Evolutionary conservation across 139 green algal species (phyloP).

Genomic region (Auxenochlorella protothecoides): DNA sequence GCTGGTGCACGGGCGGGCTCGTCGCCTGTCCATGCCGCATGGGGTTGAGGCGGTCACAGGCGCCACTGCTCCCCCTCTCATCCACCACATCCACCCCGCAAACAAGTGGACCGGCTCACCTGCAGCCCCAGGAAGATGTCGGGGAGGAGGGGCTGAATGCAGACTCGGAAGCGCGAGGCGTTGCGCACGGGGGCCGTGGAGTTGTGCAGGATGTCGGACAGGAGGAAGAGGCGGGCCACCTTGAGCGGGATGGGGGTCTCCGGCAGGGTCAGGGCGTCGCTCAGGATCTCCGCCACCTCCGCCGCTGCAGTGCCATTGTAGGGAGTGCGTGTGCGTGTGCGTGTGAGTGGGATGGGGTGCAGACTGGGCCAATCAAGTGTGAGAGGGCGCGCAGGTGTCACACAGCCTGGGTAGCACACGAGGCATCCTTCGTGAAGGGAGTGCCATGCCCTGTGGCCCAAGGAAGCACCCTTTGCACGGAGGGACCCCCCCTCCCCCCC

Average conservation of each 20-base stretch:
- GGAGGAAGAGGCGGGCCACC: slow-evolving; percentile 76
- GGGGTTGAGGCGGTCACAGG: too few relatives aligned
- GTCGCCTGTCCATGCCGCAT: too few relatives aligned
- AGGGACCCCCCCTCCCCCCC: too few relatives aligned
- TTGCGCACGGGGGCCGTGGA: slow-evolving; percentile 75
- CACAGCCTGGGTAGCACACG: too few relatives aligned
- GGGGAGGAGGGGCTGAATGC: slow-evolving; percentile 68
- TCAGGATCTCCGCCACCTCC: slow-evolving; percentile 71
- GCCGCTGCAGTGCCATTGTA: background rate
- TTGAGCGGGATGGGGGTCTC: slow-evolving; percentile 81
- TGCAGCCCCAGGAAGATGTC: slow-evolving; percentile 73
- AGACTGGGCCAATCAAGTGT: background rate
- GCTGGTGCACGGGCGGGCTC: too few relatives aligned
- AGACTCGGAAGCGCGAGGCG: slow-evolving; percentile 62
- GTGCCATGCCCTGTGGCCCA: too few relatives aligned
- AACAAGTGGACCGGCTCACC: background rate
- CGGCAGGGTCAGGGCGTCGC: slow-evolving; percentile 66
- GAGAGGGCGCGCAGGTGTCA: too few relatives aligned
- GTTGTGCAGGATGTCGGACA: slow-evolving; percentile 94
- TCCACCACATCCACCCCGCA: too few relatives aligned
- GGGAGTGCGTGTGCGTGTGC: background rate
- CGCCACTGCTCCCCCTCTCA: too few relatives aligned
- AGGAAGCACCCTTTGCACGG: background rate
- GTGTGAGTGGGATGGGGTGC: background rate
- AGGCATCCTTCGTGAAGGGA: too few relatives aligned